Evolutionary conservation across 495 filamentous ascomycete genomes (phyloP).

Genomic region (Lindgomyces ingoldianus): DNA sequence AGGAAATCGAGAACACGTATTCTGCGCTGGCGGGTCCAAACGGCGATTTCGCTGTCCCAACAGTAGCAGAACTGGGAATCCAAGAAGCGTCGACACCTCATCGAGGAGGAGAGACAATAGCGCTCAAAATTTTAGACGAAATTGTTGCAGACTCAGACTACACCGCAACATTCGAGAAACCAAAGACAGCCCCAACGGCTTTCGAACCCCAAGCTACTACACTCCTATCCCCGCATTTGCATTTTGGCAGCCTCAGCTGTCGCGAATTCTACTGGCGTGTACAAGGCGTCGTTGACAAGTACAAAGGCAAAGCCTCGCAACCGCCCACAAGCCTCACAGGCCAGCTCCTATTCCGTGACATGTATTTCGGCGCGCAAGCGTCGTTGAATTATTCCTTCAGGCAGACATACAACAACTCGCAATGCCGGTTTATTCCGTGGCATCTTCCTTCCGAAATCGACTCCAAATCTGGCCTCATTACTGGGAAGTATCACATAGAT

Average conservation of each 20-base stretch:
- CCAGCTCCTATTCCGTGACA: slow-evolving; percentile 71
- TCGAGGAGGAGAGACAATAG: slow-evolving; percentile 63
- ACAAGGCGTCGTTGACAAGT: slow-evolving; percentile 54
- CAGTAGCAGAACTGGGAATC: slow-evolving; percentile 64
- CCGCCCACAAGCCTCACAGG: slow-evolving; percentile 65
- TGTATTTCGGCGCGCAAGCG: slow-evolving; percentile 75
- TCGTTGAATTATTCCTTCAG: slow-evolving; percentile 59
- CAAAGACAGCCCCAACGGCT: slow-evolving; percentile 66
- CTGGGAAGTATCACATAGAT: slow-evolving; percentile 59
- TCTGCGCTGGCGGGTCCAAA: slow-evolving; percentile 59
- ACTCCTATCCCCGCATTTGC: slow-evolving; percentile 67
- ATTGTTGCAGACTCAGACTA: slow-evolving; percentile 62
- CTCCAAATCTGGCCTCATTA: slow-evolving; percentile 45
- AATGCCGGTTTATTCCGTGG: slow-evolving; percentile 70
- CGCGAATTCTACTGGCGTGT: slow-evolving; percentile 70
- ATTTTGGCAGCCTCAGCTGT: slow-evolving; percentile 65
- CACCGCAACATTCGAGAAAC: slow-evolving; percentile 68
- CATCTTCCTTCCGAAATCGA: slow-evolving; percentile 61
- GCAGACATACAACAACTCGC: slow-evolving; percentile 59
- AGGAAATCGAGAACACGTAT: slow-evolving; percentile 56
- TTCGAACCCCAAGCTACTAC: slow-evolving; percentile 70
- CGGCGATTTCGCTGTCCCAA: slow-evolving; percentile 62
- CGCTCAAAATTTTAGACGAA: slow-evolving; percentile 52
- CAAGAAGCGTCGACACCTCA: slow-evolving; percentile 58
- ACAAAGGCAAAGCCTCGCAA: slow-evolving; percentile 50